Evolutionary conservation across 73 alveolate genomes (phyloP).

Genomic region (Tetrahymena borealis): DNA sequence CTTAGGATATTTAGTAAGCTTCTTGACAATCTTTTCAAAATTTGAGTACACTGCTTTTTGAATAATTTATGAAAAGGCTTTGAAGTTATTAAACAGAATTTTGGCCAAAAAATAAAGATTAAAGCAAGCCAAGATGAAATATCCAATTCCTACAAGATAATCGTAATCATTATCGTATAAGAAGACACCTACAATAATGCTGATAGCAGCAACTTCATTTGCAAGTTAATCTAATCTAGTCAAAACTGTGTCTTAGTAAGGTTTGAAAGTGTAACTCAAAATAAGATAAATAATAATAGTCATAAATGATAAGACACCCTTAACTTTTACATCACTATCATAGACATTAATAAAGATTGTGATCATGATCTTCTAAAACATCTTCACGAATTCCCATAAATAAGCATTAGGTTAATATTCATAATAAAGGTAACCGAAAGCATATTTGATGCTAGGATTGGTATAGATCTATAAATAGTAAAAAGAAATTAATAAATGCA

Average conservation of each 20-base stretch:
- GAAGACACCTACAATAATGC: slow-evolving; percentile 23
- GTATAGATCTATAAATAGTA: not conserved
- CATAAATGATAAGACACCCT: slow-evolving; percentile 19
- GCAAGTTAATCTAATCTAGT: slow-evolving; percentile 21
- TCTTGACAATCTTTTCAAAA: not conserved
- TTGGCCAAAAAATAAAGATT: not conserved
- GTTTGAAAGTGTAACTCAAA: slow-evolving; percentile 4
- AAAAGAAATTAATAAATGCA: not conserved
- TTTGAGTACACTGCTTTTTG: not conserved
- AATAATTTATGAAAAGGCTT: not conserved
- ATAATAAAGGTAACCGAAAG: slow-evolving; percentile 19
- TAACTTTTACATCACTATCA: slow-evolving; percentile 1
- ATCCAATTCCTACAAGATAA: slow-evolving; percentile 6
- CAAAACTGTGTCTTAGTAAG: slow-evolving; percentile 7
- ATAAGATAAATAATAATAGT: slow-evolving; percentile 9
- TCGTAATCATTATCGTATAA: not conserved
- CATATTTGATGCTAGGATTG: not conserved
- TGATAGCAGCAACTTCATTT: not conserved
- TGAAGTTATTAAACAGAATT: not conserved
- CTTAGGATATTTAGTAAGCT: not conserved
- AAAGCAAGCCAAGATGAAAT: not conserved
- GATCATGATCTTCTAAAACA: slow-evolving; percentile 12
- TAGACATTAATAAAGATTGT: slow-evolving; percentile 4
- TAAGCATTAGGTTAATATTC: slow-evolving; percentile 26
- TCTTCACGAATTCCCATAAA: slow-evolving; percentile 43